phyloP scores from a whole-genome alignment of 495 filamentous ascomycete species.

The Cercophora scortea region DNA sequence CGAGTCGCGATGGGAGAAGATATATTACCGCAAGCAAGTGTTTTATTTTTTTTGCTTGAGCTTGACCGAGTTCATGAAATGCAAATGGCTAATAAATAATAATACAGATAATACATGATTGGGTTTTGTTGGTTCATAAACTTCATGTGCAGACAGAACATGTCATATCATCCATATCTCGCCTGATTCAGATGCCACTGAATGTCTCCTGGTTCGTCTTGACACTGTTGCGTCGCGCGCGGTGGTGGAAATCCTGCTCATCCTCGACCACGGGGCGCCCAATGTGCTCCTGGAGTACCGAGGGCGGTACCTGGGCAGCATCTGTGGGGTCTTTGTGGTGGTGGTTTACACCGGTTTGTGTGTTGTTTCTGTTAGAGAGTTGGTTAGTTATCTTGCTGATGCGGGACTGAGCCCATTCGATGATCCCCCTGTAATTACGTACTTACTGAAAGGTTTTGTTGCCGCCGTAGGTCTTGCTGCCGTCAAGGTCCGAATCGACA shows the following conservation, averaged over 20 bases:
- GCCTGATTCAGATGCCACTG: slow-evolving; percentile 23
- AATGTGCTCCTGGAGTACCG: slow-evolving; percentile 27
- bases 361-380: background rate
- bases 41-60: too few relatives aligned
- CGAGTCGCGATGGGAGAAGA: too few relatives aligned
- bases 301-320: slow-evolving; percentile 41
- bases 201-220: slow-evolving; percentile 32
- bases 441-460: slow-evolving; percentile 41
- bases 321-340: slow-evolving; percentile 32
- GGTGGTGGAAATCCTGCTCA: slow-evolving; percentile 22
- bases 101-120: too few relatives aligned
- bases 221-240: slow-evolving; percentile 29
- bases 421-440: slow-evolving; percentile 18
- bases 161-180: background rate
- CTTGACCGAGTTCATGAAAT: too few relatives aligned
- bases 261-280: slow-evolving; percentile 34
- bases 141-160: too few relatives aligned
- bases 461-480: slow-evolving; percentile 34
- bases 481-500: slow-evolving; percentile 43
- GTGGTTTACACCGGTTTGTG: background rate
- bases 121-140: too few relatives aligned
- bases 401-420: background rate
- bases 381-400: background rate
- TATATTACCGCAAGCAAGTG: too few relatives aligned
- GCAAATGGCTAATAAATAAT: too few relatives aligned